Base-by-base conservation (phyloP, 331 rosid genomes). In the Erythrophleum ivorense region DNA sequence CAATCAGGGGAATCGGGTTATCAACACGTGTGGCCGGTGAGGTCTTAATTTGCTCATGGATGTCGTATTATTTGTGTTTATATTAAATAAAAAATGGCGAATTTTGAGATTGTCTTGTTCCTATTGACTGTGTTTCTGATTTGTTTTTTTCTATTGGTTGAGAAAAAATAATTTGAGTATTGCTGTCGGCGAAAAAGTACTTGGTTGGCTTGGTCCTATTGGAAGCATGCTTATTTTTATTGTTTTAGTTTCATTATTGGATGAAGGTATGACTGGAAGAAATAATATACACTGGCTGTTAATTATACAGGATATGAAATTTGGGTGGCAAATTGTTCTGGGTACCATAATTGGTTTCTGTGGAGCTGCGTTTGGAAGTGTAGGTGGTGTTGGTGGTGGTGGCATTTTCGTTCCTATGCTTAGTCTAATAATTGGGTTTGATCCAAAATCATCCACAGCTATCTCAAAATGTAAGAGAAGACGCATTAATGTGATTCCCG, bases 371-470 rank as follows among this genome's bases (percentile, higher is more conserved):
- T 96, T 92, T 78, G 98, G 99, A 75, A 96, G 99, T 71, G 97
- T 96, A 0, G 99, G 99, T 9, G 99, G 99, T 12, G 97, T 95
- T 40, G 99, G 99, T 52, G 99, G 99, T 0, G 99, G 99, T 38
- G 99, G 99, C 60, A 93, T 96, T 71, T 96, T 92, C 40, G 99
- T 96, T 75, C 99, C 99, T 3, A 96, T 96, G 99, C 97, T 93
- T 52, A 92, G 85, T 76, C 87, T 96, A 3, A 86, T 93, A 70
- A 78, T 96, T 80, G 99, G 99, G 3, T 96, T 93, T 78, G 99
- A 96, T 90, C 85, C 95, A 6, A 96, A 96, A 79, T 91, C 99
- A 2, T 80, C 99, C 0, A 91, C 99, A 16, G 99, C 99, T 54
- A 92, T 96, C 68, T 96, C 99, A 2, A 96, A 96, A 90, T 96